A percentile compares a stretch with the other conserved stretches of the same genome.
Evolutionary conservation across 805 yeast species (phyloP).

Genomic region (Saccharomyces kudriavzevii): DNA sequence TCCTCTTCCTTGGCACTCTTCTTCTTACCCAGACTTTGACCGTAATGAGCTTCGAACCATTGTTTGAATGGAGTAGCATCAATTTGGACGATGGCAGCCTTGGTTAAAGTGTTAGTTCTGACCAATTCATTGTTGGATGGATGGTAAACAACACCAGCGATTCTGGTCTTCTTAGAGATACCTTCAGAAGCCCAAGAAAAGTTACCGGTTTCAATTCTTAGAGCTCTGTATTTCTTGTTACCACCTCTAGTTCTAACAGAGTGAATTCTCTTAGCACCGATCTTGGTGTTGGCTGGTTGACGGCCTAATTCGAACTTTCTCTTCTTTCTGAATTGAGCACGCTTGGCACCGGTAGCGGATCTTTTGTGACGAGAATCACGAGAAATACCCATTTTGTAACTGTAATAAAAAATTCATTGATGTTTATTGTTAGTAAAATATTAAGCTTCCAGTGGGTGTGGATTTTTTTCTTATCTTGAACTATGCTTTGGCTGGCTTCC

Average conservation of each 20-base stretch:
- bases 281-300: conserved; percentile 99
- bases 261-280: conserved; percentile 98
- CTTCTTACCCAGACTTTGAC: conserved; percentile 87
- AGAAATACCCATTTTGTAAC: conserved; percentile 93
- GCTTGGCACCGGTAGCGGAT: conserved; percentile 99
- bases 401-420: conserved; percentile 3
- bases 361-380: conserved; percentile 99
- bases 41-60: conserved; percentile 98
- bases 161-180: conserved; percentile 97
- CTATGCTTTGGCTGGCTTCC: background rate
- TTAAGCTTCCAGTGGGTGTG: background rate
- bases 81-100: conserved; percentile 97
- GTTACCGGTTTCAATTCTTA: conserved; percentile 98
- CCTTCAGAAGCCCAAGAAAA: conserved; percentile 99
- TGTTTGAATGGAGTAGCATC: conserved; percentile 99
- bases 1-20: conserved; percentile 41
- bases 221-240: conserved; percentile 98
- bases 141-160: conserved; percentile 95
- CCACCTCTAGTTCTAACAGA: conserved; percentile 99
- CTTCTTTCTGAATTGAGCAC: conserved; percentile 99
- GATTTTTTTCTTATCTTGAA: background rate
- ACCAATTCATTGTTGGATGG: conserved; percentile 99
- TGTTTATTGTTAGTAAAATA: background rate
- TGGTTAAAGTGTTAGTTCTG: conserved; percentile 99
- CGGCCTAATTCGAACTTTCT: conserved; percentile 99